Percentiles rank a stretch among this genome's conserved stretches.
Conservation (phyloP, 2,329 filamentous ascomycete genomes). For the Aureobasidium sp. region DNA sequence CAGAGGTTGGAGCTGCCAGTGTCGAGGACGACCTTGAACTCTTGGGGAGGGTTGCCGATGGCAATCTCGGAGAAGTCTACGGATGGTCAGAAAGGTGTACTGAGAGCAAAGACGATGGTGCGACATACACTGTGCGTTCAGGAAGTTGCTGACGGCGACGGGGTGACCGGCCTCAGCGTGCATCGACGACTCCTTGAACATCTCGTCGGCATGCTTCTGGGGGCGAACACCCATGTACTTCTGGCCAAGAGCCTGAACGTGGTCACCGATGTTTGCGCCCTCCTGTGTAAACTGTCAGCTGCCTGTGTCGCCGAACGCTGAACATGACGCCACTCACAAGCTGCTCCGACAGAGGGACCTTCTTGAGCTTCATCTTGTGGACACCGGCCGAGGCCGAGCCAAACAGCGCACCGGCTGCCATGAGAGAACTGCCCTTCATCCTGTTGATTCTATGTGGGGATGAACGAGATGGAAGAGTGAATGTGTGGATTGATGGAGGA, state of each 20-base stretch:
- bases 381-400: conserved; percentile 77
- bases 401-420: conserved; percentile 72
- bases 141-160: conserved; percentile 90
- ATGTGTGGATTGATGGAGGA: background rate
- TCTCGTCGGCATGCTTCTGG: conserved; percentile 60
- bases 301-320: background rate
- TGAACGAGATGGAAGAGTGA: background rate
- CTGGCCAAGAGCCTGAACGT: conserved; percentile 77
- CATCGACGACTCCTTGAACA: conserved; percentile 70
- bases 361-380: conserved; percentile 97
- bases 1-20: conserved; percentile 98
- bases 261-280: conserved; percentile 69
- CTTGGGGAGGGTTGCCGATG: conserved; percentile 84
- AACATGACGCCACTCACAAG: conserved; percentile 55
- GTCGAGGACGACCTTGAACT: conserved; percentile 97
- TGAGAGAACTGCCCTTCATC: conserved; percentile 82
- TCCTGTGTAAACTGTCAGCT: conserved; percentile 47
- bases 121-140: conserved; percentile 92
- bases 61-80: conserved; percentile 94
- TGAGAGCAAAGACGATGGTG: background rate
- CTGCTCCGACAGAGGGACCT: conserved; percentile 86
- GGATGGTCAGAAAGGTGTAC: background rate
- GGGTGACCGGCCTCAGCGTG: conserved; percentile 63
- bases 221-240: conserved; percentile 90
- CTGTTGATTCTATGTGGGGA: conserved; percentile 16